These are phyloP conservation scores for Hyaloperonospora brassicae DNA, from an alignment of 352 stramenopile genomes.

Conservation along the genomic window DNA sequence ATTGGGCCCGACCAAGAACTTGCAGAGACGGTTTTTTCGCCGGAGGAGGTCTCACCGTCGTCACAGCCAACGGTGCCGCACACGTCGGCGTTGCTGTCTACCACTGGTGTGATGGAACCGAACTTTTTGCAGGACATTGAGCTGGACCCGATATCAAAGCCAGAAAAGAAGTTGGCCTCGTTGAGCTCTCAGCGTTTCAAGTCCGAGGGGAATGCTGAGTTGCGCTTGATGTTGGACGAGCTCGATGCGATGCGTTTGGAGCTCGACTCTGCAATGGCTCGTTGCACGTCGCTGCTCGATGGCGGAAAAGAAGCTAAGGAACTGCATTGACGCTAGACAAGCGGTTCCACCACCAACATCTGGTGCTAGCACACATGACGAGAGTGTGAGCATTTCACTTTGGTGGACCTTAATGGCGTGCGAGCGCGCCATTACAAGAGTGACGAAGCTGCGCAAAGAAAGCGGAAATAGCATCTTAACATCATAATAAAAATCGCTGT, in stretches of 20 bases:
- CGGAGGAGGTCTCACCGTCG: constrained; percentile 19
- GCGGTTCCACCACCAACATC: too few relatives aligned
- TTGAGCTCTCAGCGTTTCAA: constrained; percentile 14
- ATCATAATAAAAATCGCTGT: neutral
- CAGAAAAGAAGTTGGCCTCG: constrained; percentile 18
- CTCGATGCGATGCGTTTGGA: constrained; percentile 33
- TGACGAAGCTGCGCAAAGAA: neutral
- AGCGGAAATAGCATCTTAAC: neutral
- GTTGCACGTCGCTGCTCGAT: constrained; percentile 22
- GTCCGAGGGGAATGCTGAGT: constrained; percentile 23
- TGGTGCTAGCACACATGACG: neutral
- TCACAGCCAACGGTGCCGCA: constrained; percentile 11
- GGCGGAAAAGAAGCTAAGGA: constrained; percentile 12
- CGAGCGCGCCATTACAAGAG: neutral
- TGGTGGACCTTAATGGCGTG: constrained; percentile 10
- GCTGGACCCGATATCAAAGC: constrained; percentile 26
- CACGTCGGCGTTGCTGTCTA: constrained; percentile 2
- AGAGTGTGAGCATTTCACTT: constrained; percentile 3
- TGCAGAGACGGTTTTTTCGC: constrained; percentile 13
- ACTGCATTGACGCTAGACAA: neutral
- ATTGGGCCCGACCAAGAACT: constrained; percentile 12
- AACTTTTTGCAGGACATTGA: constrained; percentile 39
- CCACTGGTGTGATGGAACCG: constrained; percentile 14
- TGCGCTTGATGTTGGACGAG: constrained; percentile 34
- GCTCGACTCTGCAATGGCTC: constrained; percentile 27